Conservation (phyloP, 1,284 basidiomycete species). For the Ceratorhiza oryzae-sativae region DNA sequence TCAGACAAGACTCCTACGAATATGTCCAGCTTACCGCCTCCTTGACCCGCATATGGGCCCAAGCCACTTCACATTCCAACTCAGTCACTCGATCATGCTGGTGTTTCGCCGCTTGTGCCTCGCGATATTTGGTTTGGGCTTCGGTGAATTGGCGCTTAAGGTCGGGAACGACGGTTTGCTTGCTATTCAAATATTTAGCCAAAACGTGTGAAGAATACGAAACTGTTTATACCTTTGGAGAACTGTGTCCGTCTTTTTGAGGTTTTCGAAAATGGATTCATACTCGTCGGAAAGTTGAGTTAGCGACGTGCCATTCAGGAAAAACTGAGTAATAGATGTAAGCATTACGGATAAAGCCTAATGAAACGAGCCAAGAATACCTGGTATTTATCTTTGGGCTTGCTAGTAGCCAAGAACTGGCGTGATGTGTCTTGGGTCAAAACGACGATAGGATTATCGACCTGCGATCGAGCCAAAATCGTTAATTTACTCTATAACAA, state of each 20-base stretch:
- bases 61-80: conserved; percentile 83
- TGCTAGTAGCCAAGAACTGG: conserved; percentile 87
- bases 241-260: conserved; percentile 68
- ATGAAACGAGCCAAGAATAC: conserved; percentile 54
- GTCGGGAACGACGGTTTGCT: conserved; percentile 74
- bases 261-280: conserved; percentile 74
- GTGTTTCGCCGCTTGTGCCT: conserved; percentile 75
- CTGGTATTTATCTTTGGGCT: conserved; percentile 88
- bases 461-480: conserved; percentile 54
- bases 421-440: conserved; percentile 84
- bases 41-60: conserved; percentile 85
- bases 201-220: too few relatives aligned
- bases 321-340: conserved; percentile 68
- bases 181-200: conserved; percentile 43
- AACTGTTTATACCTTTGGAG: conserved; percentile 64
- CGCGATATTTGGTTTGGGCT: conserved; percentile 68
- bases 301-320: conserved; percentile 92
- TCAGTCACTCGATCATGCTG: conserved; percentile 72
- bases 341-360: too few relatives aligned
- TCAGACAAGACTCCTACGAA: not conserved
- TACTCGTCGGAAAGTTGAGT: conserved; percentile 89
- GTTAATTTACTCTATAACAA: too few relatives aligned
- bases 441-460: conserved; percentile 97
- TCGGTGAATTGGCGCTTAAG: conserved; percentile 67
- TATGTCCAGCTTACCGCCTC: conserved; percentile 64